These are phyloP conservation scores for Eragrostis curvula DNA, from an alignment of 176 grass and related monocot species.

Conservation along the genomic window DNA sequence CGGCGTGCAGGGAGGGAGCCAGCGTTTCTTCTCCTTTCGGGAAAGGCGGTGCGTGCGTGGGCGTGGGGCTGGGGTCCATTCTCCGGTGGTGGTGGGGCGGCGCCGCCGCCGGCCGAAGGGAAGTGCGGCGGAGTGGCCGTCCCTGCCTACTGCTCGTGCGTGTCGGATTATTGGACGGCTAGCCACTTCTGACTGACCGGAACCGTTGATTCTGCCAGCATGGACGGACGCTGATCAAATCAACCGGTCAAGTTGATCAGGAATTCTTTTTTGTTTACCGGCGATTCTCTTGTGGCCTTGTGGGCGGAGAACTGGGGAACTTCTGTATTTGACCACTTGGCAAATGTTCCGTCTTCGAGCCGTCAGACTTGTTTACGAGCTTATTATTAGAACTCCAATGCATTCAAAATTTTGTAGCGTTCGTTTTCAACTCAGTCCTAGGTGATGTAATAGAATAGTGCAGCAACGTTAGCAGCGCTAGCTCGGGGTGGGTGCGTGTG, in stretches of 20 bases:
- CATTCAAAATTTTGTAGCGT: neutral
- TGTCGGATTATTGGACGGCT: neutral
- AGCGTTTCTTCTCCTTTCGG: neutral
- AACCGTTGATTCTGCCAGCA: neutral
- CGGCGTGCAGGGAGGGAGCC: neutral
- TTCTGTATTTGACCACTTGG: too few relatives aligned
- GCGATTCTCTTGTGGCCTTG: too few relatives aligned
- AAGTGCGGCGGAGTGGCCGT: neutral
- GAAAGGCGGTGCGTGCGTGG: neutral
- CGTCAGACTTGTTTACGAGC: too few relatives aligned
- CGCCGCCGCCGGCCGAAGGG: neutral
- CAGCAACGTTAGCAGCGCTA: neutral
- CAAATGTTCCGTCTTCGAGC: too few relatives aligned
- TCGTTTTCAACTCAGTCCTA: neutral
- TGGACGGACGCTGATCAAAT: neutral
- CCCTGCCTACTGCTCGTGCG: neutral
- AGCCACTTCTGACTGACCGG: neutral
- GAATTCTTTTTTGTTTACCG: too few relatives aligned
- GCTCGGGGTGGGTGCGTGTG: too few relatives aligned
- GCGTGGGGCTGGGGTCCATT: too few relatives aligned
- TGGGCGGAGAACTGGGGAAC: too few relatives aligned
- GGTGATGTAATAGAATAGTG: neutral
- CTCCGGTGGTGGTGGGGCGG: neutral
- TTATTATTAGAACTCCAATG: neutral
- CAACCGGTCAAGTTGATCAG: too few relatives aligned